Conservation (phyloP, 176 grass and related monocot genomes). For the Cocos nucifera region DNA sequence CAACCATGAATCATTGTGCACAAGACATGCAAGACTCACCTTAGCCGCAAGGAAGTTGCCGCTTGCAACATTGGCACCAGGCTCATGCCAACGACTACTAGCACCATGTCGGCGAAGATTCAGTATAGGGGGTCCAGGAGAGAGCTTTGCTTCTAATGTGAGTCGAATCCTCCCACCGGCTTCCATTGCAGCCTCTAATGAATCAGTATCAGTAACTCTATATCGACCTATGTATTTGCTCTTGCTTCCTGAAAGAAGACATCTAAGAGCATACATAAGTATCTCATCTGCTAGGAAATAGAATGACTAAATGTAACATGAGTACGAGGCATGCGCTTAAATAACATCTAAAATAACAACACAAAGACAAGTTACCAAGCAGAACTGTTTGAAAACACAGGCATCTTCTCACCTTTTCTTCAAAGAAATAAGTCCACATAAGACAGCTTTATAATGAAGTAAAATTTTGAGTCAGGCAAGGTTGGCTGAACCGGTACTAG, state of each 20-base stretch:
- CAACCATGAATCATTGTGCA: too few relatives aligned
- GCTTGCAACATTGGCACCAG: slow-evolving; percentile 79
- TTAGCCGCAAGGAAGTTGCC: slow-evolving; percentile 97
- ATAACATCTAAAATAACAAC: too few relatives aligned
- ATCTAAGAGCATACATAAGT: too few relatives aligned
- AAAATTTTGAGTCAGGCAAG: too few relatives aligned
- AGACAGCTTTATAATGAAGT: too few relatives aligned
- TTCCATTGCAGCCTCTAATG: slow-evolving; percentile 76
- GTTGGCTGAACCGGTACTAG: too few relatives aligned
- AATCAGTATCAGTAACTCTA: slow-evolving; percentile 72
- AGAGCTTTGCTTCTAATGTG: slow-evolving; percentile 87
- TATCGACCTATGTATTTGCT: slow-evolving; percentile 61
- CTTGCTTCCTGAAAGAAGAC: slow-evolving; percentile 44
- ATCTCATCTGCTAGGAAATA: too few relatives aligned
- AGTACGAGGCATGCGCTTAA: not conserved
- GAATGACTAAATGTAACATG: not conserved
- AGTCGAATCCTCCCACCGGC: slow-evolving; percentile 77
- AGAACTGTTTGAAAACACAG: too few relatives aligned
- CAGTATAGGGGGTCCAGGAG: slow-evolving; percentile 88
- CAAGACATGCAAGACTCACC: slow-evolving; percentile 32
- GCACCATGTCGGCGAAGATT: slow-evolving; percentile 79
- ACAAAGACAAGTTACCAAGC: too few relatives aligned
- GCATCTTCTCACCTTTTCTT: too few relatives aligned
- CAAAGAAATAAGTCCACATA: too few relatives aligned
- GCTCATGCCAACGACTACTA: slow-evolving; percentile 59